Evolutionary conservation across 495 filamentous ascomycete species (phyloP).

Genomic region (Annulohypoxylon stygium): DNA sequence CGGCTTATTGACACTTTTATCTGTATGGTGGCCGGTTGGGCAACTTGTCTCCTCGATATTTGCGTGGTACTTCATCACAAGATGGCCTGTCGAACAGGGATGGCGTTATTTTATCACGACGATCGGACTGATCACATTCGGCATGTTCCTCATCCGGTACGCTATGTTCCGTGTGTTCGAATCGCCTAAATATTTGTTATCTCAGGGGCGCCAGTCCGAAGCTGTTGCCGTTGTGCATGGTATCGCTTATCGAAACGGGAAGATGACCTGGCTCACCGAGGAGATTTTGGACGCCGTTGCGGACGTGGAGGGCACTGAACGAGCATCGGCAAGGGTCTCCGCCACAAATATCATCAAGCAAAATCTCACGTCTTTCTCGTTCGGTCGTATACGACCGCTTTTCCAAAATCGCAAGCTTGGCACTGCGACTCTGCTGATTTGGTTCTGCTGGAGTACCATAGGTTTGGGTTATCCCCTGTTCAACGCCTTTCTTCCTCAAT

Average conservation of each 20-base stretch:
- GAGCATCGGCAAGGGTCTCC: slow-evolving; percentile 45
- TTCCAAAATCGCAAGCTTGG: slow-evolving; percentile 63
- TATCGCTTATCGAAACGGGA: slow-evolving; percentile 76
- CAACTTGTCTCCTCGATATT: slow-evolving; percentile 76
- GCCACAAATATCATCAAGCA: slow-evolving; percentile 54
- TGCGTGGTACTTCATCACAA: slow-evolving; percentile 83
- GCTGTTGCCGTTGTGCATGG: slow-evolving; percentile 83
- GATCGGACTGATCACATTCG: slow-evolving; percentile 78
- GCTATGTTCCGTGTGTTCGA: slow-evolving; percentile 86
- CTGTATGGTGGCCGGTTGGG: slow-evolving; percentile 85
- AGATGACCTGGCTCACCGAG: slow-evolving; percentile 72
- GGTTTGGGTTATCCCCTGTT: slow-evolving; percentile 79
- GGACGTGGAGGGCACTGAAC: slow-evolving; percentile 49
- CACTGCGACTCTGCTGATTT: slow-evolving; percentile 65
- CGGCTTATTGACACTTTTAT: slow-evolving; percentile 80
- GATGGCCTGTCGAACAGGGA: slow-evolving; percentile 77
- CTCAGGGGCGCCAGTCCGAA: slow-evolving; percentile 77
- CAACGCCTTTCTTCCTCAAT: slow-evolving; percentile 87
- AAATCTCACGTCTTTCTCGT: slow-evolving; percentile 59
- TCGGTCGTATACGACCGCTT: slow-evolving; percentile 60
- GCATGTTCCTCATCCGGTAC: slow-evolving; percentile 79
- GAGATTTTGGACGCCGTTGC: slow-evolving; percentile 68
- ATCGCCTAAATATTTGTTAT: slow-evolving; percentile 85
- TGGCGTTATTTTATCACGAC: slow-evolving; percentile 83
- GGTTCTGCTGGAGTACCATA: slow-evolving; percentile 69